These are phyloP conservation scores for Solanum tarijense DNA, from an alignment of 257 asterid genomes.

Conservation along the genomic window DNA sequence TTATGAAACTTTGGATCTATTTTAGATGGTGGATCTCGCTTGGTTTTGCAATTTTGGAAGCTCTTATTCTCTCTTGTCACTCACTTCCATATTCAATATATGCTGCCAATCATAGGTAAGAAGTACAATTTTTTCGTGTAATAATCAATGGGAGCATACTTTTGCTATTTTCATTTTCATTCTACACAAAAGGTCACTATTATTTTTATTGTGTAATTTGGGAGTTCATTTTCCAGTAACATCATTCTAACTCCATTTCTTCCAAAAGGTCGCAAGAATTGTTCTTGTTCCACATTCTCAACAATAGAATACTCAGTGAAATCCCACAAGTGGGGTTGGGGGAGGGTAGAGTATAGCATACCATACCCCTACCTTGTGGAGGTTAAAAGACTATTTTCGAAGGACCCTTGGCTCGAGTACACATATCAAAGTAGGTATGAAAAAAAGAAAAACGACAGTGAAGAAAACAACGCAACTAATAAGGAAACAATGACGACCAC, in stretches of 20 bases:
- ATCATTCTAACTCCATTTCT: background rate
- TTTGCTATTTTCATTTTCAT: background rate
- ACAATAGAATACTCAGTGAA: background rate
- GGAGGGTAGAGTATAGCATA: background rate
- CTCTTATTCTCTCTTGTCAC: conserved; percentile 62
- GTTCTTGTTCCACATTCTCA: background rate
- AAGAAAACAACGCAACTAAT: background rate
- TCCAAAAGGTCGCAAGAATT: background rate
- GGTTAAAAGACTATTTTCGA: background rate
- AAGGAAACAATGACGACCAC: background rate
- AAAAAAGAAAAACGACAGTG: background rate
- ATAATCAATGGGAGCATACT: background rate
- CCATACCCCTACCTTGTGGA: background rate
- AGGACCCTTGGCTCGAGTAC: background rate
- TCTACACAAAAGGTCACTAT: background rate
- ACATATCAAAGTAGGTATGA: background rate
- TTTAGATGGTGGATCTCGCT: conserved; percentile 98
- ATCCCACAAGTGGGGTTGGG: background rate
- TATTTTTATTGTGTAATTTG: background rate
- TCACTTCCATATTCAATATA: conserved; percentile 90
- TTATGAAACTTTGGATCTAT: conserved; percentile 15
- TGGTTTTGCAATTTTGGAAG: conserved; percentile 79
- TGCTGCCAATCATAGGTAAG: conserved; percentile 89
- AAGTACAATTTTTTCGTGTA: background rate
- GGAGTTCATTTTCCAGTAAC: background rate